Evolutionary conservation across 1,284 basidiomycete genomes (phyloP), one percentile per base, ranked within the genome.

Genomic region (Cutaneotrichosporon arboriforme): DNA sequence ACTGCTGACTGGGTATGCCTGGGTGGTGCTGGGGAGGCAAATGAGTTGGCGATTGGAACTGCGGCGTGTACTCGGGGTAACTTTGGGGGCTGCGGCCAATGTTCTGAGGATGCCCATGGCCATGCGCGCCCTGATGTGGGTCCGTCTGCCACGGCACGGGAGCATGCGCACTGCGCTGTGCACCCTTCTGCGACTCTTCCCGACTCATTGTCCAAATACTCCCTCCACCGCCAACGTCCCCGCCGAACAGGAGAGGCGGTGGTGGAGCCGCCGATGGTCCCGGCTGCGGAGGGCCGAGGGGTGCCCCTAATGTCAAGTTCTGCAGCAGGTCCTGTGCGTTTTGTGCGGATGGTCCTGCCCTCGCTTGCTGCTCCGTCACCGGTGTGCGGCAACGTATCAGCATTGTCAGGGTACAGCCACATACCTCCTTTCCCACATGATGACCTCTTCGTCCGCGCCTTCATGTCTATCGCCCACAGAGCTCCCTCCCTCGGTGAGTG

Each of bases 401-500:
- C 51, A 40, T n/a, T 31, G 22, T 15, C 42, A 41, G 41, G 14
- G 18, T 34, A 18, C 26, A 8, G 36, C 14, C 17, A 45, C 60
- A 61, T 40, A 65, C 63, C 46, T 56, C 9, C 49, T 40, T 15
- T 56, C 60, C 68, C 69, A 72, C 7, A 70, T 49, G 37, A 72
- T 68, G 33, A 66, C 61, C 43, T 73, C 72, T 22, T 69, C 69
- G 9, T 63, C 65, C 5, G 54, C 49, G 15, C 63, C 63, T 84
- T 84, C 77, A 10, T 76, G 69, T 22, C 74, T 75, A 40, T 73
- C 74, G 0, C 70, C 71, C 17, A n/a, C 20, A 9, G 15, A 12
- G 17, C 17, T 18, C 12, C 17, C 9, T 8, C 77, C 72, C 20
- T 76, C 77, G 39, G 78, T 78, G 22, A 84, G 66, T 3, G 77